These are phyloP conservation scores for Rosa rugosa DNA, from an alignment of 306 rosid species.

Conservation along the genomic window DNA sequence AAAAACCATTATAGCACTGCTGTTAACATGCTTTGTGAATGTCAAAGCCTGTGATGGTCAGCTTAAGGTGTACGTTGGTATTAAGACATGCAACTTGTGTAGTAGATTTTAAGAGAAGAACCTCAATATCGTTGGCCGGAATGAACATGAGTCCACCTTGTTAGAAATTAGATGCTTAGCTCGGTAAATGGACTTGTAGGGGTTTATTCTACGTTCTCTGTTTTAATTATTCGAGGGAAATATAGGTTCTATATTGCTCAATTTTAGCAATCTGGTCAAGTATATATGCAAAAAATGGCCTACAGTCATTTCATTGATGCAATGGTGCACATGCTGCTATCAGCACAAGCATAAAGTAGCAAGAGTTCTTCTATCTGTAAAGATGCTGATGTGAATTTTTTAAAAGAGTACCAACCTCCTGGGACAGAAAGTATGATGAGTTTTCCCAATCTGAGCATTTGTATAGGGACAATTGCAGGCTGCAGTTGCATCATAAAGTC, in stretches of 20 bases:
- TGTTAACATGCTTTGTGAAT: not conserved
- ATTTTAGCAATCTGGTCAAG: not conserved
- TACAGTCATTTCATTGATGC: not conserved
- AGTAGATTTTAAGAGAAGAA: not conserved
- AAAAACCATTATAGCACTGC: not conserved
- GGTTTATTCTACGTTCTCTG: not conserved
- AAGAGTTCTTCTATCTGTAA: not conserved
- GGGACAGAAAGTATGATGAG: slow-evolving; percentile 85
- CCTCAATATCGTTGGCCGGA: not conserved
- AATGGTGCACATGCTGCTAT: not conserved
- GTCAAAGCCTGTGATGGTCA: not conserved
- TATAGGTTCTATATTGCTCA: not conserved
- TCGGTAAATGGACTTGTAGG: not conserved
- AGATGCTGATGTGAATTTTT: not conserved
- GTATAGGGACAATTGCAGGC: slow-evolving; percentile 89
- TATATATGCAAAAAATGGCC: too few species aligned
- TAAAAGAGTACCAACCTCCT: slow-evolving; percentile 59
- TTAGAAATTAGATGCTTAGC: not conserved
- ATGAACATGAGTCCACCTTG: not conserved
- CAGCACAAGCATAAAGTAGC: not conserved
- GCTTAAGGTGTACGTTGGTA: not conserved
- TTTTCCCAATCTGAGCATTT: slow-evolving; percentile 78
- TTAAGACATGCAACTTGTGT: not conserved
- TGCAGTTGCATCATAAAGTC: slow-evolving; percentile 35
- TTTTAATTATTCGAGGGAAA: not conserved